Base-by-base conservation (phyloP, 1,284 basidiomycete species). In the Ustilago xerochloae region DNA sequence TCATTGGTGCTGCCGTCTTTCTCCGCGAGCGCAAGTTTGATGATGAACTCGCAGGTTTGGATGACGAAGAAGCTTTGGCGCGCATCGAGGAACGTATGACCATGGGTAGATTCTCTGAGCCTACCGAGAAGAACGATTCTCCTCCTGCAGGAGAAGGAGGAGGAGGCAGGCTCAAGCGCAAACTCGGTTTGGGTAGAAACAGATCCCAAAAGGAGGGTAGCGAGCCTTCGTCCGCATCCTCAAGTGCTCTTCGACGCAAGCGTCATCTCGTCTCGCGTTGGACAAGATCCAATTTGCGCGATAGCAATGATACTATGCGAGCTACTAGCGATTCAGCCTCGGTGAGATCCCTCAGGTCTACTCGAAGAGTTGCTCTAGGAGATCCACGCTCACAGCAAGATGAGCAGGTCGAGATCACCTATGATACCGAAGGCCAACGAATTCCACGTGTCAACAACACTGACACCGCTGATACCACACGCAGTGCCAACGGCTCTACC, bases 1-100 rank as follows among this genome's bases (percentile, higher is more conserved):
- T 82, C 59, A 82, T 84, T 45, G 79, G 81, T 24, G 63, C 78
- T 26, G 72, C 81, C 43, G 82, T 83, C 56, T 83, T 82, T 54
- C 53, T 84, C 3, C 69, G 79, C 38, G 81, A 83, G 43, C 68
- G 75, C n/a, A 68, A 78, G 33, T 64, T 72, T 4, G 72, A 75
- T 22, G 63, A 78, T 33, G 77, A 79, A 55, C 53, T 71, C 3
- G 64, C 38, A 10, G 64, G 50, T 29, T 45, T 68, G 24, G 73
- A 79, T 36, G 78, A 79, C 18, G 74, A 76, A 48, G 76, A 78
- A 50, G 76, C 62, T 16, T 32, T 77, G 4, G 56, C 59, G 20
- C 59, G 59, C 5, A 63, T 66, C 38, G 66, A 66, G 41, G 79
- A 79, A 49, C 53, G 75, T 16, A 66, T 74, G 70, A 58, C 55